A percentile compares a stretch with the other conserved stretches of the same genome.
Evolutionary conservation across 2,329 filamentous ascomycete genomes (phyloP).

Genomic region (Aspergillus pseudoglaucus): DNA sequence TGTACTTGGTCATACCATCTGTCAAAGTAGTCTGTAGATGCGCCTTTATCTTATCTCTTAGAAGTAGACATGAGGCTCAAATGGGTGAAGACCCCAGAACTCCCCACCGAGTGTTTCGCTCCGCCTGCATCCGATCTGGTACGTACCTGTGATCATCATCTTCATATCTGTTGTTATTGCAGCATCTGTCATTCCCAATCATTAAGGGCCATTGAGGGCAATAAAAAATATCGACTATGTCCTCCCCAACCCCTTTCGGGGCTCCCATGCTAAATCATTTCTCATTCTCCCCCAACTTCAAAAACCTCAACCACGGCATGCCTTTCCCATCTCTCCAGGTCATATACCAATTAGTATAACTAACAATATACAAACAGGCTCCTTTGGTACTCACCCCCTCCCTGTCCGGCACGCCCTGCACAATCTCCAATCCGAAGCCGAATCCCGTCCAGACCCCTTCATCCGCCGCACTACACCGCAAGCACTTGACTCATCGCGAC

Average conservation of each 20-base stretch:
- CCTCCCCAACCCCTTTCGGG: slow-evolving; percentile 40
- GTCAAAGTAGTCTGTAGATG: too few relatives aligned
- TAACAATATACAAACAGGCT: slow-evolving; percentile 39
- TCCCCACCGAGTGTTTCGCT: too few relatives aligned
- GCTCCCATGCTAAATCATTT: slow-evolving; percentile 58
- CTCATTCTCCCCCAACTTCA: slow-evolving; percentile 59
- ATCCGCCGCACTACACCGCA: slow-evolving; percentile 61
- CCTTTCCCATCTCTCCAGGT: slow-evolving; percentile 1
- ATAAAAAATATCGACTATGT: not conserved
- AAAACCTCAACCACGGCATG: slow-evolving; percentile 72
- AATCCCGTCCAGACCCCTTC: slow-evolving; percentile 67
- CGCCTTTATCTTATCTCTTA: too few relatives aligned
- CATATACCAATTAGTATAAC: not conserved
- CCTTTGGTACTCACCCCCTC: slow-evolving; percentile 70
- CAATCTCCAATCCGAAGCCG: slow-evolving; percentile 59
- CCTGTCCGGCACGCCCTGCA: slow-evolving; percentile 55
- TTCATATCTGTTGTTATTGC: too few relatives aligned
- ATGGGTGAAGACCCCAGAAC: too few relatives aligned
- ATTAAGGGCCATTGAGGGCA: not conserved
- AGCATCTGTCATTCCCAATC: too few relatives aligned
- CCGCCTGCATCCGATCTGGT: too few relatives aligned
- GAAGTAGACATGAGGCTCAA: too few relatives aligned
- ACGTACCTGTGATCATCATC: too few relatives aligned
- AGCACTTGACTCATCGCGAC: slow-evolving; percentile 59
- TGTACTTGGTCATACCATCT: too few relatives aligned